Conservation (phyloP, 2,329 filamentous ascomycete genomes). For the Colletotrichum agaves region DNA sequence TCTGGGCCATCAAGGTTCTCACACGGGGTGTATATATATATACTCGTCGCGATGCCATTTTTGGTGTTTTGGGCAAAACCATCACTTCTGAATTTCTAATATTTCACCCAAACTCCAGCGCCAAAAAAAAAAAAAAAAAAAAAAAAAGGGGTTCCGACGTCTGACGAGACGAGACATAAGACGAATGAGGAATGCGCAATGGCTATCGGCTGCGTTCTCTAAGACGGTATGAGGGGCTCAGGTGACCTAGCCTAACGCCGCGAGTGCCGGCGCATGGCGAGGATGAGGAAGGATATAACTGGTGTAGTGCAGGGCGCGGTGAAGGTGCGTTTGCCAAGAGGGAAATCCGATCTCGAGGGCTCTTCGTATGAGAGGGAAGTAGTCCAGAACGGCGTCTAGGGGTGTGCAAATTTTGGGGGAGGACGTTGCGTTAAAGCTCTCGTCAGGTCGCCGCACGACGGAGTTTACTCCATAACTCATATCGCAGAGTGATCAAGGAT, state of each 20-base stretch:
- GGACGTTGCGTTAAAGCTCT: slow-evolving; percentile 30
- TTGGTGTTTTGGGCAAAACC: background rate
- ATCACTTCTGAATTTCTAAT: background rate
- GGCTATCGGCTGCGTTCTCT: background rate
- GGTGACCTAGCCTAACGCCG: background rate
- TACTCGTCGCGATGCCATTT: slow-evolving; percentile 5
- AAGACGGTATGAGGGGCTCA: background rate
- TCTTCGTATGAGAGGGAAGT: too few relatives aligned
- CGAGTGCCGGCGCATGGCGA: slow-evolving; percentile 10
- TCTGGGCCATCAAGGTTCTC: slow-evolving; percentile 9
- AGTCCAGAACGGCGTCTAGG: background rate
- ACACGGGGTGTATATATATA: background rate
- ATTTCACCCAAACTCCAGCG: background rate
- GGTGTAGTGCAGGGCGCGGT: background rate
- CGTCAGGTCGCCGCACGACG: slow-evolving; percentile 17
- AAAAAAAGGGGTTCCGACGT: background rate
- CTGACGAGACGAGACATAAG: slow-evolving; percentile 12
- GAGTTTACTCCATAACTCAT: background rate
- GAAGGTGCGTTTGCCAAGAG: background rate
- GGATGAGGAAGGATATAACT: slow-evolving; percentile 10
- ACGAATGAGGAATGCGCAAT: slow-evolving; percentile 26
- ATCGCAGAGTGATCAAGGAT: background rate
- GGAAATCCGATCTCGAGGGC: background rate
- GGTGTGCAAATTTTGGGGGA: slow-evolving; percentile 20
- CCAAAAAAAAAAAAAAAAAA: too few relatives aligned